Evolutionary conservation across 2,329 filamentous ascomycete genomes (phyloP).

Genomic region (Lasiodiplodia citricola): DNA sequence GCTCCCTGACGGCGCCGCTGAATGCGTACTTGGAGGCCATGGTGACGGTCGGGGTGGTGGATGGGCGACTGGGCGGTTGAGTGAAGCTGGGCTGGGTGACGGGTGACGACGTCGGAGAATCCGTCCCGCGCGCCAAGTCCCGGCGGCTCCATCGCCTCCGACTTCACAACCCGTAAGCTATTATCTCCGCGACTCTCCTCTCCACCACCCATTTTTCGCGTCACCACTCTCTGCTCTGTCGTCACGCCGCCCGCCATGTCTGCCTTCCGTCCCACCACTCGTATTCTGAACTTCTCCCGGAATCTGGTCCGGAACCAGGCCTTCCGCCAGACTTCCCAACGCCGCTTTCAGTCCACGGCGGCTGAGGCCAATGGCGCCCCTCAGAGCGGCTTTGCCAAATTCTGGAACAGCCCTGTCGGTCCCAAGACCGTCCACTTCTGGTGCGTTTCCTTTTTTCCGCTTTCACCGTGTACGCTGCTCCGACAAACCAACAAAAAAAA

Average conservation of each 20-base stretch:
- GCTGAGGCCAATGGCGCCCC: constrained; percentile 48
- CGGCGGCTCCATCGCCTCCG: too few species aligned
- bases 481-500: constrained; percentile 10
- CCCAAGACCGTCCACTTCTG: constrained; percentile 94
- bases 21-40: constrained; percentile 97
- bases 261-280: constrained; percentile 62
- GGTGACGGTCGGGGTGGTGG: constrained; percentile 35
- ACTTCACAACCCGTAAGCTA: constrained; percentile 46
- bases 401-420: constrained; percentile 61
- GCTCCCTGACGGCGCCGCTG: constrained; percentile 84
- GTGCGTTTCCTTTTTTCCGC: constrained; percentile 55
- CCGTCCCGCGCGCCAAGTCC: too few species aligned
- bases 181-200: constrained; percentile 14
- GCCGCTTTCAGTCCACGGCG: constrained; percentile 73
- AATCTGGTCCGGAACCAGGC: constrained; percentile 36
- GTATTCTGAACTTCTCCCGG: constrained; percentile 61
- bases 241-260: constrained; percentile 49
- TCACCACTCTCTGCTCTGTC: constrained; percentile 6
- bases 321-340: constrained; percentile 60
- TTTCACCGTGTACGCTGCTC: background rate
- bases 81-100: background rate
- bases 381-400: constrained; percentile 68
- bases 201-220: background rate
- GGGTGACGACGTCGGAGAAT: constrained; percentile 15
- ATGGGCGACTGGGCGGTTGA: background rate